Evolutionary conservation across 2,329 filamentous ascomycete genomes (phyloP), one percentile per base, ranked within the genome.

Genomic region (Dothideomycetes sp.): DNA sequence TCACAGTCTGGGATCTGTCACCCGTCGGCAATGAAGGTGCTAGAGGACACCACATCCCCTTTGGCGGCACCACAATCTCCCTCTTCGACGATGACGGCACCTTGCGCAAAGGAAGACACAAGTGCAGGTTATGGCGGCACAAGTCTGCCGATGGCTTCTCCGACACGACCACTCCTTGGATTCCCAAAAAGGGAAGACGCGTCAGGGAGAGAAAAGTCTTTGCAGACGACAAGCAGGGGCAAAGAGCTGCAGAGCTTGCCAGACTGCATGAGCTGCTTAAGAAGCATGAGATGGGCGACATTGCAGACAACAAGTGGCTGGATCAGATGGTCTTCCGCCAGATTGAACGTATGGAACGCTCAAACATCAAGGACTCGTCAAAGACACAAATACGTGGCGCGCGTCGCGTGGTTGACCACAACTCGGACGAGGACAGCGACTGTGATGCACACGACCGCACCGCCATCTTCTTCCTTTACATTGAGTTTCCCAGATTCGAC

Each of bases 271-370:
- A 78, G 39, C 62, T 96, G 16, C 83, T 98, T 57, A 98, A 98
- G 63, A 94, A 94, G 62, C 91, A 96, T 55, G 93, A 98, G 57
- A 93, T 95, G 82, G 88, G 87, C 14, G 91, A 98, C 57, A 89
- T 98, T 18, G 79, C 85, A 1, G 77, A 87, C 12, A 83, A 94
- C 35, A 85, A 93, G 52, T 98, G 91, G 93, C 73, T 98, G 32
- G 91, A 98, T 58, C 84, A 91, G 53, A 73, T 96, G 51, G 88
- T 95, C 3, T 98, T 94, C 57, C 79, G 89, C 31, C 82, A 82
- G 37, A 80, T 94, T 44, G 89, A 94, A 63, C 91, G 84, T 62
- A 61, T 64, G 34, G 57, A 63, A 44, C 47, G 60, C 19, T 53
- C 54, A 41, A 54, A 65, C 24, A 54, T 64, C 12, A 60, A 54